Evolutionary conservation across 805 yeast species (phyloP), one percentile per base, ranked within the genome.

Genomic region (Kazachstania bromeliacearum): DNA sequence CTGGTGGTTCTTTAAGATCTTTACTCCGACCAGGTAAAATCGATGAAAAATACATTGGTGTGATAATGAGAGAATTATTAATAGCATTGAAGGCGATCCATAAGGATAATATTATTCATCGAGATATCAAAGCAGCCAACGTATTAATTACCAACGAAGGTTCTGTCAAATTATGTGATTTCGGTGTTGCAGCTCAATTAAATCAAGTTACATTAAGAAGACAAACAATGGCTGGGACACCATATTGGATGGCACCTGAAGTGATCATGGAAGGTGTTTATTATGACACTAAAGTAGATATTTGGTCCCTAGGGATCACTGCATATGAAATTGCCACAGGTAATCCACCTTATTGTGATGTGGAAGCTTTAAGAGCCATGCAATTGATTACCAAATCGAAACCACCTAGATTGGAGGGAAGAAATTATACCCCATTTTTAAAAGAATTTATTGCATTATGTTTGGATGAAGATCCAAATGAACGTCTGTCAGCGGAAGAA

Each of bases 231-330:
- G 97, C 95, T 0, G 94, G 94, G 6, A 83, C 94, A 0, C 94
- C 94, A 0, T 92, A 87, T 55, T 92, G 98, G 98, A 92, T 92
- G 98, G 96, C 98, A 0, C 98, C 98, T 0, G 98, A 89, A 58
- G 98, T 89, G 22, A 89, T 89, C 27, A 72, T 84, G 63, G 96
- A 89, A 58, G 94, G 94, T 28, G 82, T 80, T 12, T 71, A 79
- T 7, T 83, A 92, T 66, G 95, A 84, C 57, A 73, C 79, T 30
- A 88, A 80, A 60, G 98, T 95, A 1, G 99, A 92, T 59, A 84
- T 92, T 6, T 92, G 99, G 99, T 88, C 97, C 0, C 59, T 89
- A 33, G 99, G 99, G 12, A 85, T 92, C 42, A 89, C 98, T 0
- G 68, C 87, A 7, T 92, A 78, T 61, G 99, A 92, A 59, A 79